phyloP scores from a whole-genome alignment of 2,329 filamentous ascomycete species.

The Apiospora aurea region DNA sequence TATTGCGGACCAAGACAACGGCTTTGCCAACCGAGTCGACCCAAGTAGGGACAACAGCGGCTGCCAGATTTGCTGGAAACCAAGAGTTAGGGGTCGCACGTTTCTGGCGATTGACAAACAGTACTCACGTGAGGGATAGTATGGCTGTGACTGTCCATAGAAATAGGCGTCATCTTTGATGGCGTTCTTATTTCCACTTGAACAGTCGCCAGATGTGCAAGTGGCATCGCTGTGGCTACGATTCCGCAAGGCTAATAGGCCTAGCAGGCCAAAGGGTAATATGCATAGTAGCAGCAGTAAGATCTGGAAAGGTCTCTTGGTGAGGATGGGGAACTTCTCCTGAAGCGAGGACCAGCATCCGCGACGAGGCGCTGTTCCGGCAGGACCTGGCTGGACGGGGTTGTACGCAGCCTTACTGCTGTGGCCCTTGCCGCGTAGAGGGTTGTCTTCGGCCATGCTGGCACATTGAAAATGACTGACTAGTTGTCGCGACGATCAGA shows the following conservation, averaged over 20 bases:
- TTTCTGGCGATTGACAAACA: neutral
- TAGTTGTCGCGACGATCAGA: neutral
- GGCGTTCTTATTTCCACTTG: slow-evolving; percentile 26
- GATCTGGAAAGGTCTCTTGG: slow-evolving; percentile 37
- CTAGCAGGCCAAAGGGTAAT: slow-evolving; percentile 41
- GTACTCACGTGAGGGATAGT: slow-evolving; percentile 59
- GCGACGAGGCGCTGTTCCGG: neutral
- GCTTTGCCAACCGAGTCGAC: slow-evolving; percentile 71
- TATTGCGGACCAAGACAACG: slow-evolving; percentile 69
- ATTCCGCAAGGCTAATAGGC: slow-evolving; percentile 41
- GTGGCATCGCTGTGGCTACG: slow-evolving; percentile 25
- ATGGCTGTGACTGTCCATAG: slow-evolving; percentile 57
- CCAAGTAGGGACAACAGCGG: slow-evolving; percentile 64
- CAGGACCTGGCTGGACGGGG: neutral
- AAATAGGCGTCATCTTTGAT: slow-evolving; percentile 54
- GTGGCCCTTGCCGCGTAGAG: neutral
- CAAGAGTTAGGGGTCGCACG: neutral
- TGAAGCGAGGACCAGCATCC: slow-evolving; percentile 5
- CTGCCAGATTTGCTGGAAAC: neutral
- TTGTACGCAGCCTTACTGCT: slow-evolving; percentile 4
- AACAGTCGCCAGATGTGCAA: slow-evolving; percentile 23
- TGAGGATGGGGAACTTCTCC: slow-evolving; percentile 1
- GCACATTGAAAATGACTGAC: neutral
- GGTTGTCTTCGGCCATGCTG: slow-evolving; percentile 7
- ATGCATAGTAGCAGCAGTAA: slow-evolving; percentile 39